Conservation (phyloP, 2,329 filamentous ascomycete species). For the Paecilomyces niveus region DNA sequence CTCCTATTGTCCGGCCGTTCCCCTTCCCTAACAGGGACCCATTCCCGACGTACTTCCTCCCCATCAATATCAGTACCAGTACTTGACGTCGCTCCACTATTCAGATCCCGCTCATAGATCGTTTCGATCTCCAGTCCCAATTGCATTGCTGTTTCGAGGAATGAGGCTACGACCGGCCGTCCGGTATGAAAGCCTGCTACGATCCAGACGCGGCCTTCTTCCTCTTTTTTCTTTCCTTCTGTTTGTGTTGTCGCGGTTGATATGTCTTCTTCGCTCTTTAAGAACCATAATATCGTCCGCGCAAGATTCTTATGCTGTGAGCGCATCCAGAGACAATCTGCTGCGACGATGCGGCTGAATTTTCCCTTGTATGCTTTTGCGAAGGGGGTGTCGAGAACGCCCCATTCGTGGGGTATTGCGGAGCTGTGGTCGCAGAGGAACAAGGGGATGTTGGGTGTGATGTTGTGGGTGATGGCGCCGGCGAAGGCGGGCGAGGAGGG, state of each 20-base stretch:
- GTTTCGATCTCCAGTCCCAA: conserved; percentile 44
- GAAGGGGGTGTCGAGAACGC: conserved; percentile 38
- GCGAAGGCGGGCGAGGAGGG: conserved; percentile 34
- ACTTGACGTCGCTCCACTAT: conserved; percentile 19
- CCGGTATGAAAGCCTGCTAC: conserved; percentile 56
- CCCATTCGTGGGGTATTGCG: conserved; percentile 51
- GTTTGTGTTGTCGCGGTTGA: conserved; percentile 16
- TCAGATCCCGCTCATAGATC: conserved; percentile 49
- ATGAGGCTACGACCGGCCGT: conserved; percentile 46
- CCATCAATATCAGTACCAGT: conserved; percentile 18
- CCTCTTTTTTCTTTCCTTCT: conserved; percentile 39
- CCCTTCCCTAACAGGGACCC: conserved; percentile 41
- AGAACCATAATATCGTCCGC: conserved; percentile 49
- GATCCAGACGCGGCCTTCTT: conserved; percentile 36
- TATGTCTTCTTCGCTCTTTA: conserved; percentile 21
- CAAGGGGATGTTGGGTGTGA: conserved; percentile 37
- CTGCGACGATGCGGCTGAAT: conserved; percentile 51
- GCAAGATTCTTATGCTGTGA: conserved; percentile 50
- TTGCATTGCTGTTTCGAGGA: conserved; percentile 44
- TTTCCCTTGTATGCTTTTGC: conserved; percentile 23
- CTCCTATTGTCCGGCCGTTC: conserved; percentile 44
- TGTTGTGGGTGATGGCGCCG: conserved; percentile 39
- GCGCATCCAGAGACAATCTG: conserved; percentile 57
- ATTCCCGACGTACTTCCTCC: conserved; percentile 37
- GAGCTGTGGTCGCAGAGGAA: conserved; percentile 18